These are phyloP conservation scores for Sugiyamaella floridensis DNA, from an alignment of 805 yeast species.

Conservation along the genomic window DNA sequence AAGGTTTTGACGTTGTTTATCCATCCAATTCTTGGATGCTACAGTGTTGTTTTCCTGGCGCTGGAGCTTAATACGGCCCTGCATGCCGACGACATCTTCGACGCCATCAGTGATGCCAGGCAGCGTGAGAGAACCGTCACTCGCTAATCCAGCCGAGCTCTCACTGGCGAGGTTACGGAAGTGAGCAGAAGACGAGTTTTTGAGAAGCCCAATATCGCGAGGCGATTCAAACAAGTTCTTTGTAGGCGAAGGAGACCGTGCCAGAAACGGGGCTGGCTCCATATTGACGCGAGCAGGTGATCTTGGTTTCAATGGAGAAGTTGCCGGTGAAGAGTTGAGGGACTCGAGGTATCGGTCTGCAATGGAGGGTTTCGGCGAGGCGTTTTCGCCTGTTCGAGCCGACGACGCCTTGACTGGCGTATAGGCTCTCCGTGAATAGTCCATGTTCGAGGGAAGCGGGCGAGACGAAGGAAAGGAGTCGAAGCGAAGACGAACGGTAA, in stretches of 20 bases:
- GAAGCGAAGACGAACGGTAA: too few relatives aligned
- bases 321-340: neutral
- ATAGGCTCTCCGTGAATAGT: neutral
- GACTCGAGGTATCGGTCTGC: constrained; percentile 21
- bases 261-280: constrained; percentile 4
- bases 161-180: constrained; percentile 21
- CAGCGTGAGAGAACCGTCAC: constrained; percentile 11
- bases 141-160: constrained; percentile 4
- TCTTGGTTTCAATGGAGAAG: constrained; percentile 13
- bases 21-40: constrained; percentile 34
- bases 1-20: constrained; percentile 35
- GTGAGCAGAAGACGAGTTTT: constrained; percentile 20
- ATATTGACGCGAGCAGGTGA: constrained; percentile 17
- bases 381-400: constrained; percentile 2
- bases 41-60: constrained; percentile 22
- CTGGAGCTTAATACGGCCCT: constrained; percentile 30
- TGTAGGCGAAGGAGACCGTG: constrained; percentile 16
- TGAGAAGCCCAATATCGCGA: constrained; percentile 17
- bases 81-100: constrained; percentile 30
- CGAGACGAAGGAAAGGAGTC: too few relatives aligned
- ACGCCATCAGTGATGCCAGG: constrained; percentile 28
- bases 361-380: constrained; percentile 6
- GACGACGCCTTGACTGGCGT: neutral
- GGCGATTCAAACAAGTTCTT: constrained; percentile 3
- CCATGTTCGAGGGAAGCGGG: neutral